Evolutionary conservation across 176 grass and related monocot species (phyloP), one percentile per base, ranked within the genome.

Genomic region (Canna indica): DNA sequence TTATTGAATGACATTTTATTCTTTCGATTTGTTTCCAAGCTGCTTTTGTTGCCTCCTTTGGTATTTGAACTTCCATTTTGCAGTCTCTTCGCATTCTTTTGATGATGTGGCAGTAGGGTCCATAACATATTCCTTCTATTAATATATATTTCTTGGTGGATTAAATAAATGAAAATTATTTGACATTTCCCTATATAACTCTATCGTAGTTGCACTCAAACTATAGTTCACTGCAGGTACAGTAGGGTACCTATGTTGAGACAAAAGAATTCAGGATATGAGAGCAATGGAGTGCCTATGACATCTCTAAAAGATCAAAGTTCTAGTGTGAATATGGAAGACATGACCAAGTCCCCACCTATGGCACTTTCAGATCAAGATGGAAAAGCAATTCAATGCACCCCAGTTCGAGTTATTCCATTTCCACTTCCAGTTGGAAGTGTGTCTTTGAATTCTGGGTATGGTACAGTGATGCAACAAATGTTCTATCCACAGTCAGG

Each of bases 361-460:
- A 31, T 56, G 3, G 50, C 69, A 56, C 62, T 44, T 76, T 38
- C 71, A 28, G 66, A 59, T 71, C 80, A 85, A 80, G 94, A 87
- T 20, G 84, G 59, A 35, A 67, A 30, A 17, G 62, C 68, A 34
- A 53, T 83, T 81, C 72, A 52, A 36, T 78, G 70, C 38, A 54
- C 76, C 68, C 95, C 82, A 41, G 72, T 99, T 63, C 87, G 80
- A 86, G 87, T 83, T 59, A 72, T 94, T 53, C 86, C 90, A 39
- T 79, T 86, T 42, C 82, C 89, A 5, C 81, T 82, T 41, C 76
- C 95, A 74, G 73, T 73, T 78, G 80, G 83, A 76, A 86, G 86
- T 44, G 76, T 88, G 36, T 75, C 90, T 35, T 77, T 86, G 29
- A 82, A 81, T 76, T 77, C 71, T 76, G 84, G 77, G 77, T 81